Conservation (phyloP, 2,329 filamentous ascomycete genomes). For the Phoma sp. region DNA sequence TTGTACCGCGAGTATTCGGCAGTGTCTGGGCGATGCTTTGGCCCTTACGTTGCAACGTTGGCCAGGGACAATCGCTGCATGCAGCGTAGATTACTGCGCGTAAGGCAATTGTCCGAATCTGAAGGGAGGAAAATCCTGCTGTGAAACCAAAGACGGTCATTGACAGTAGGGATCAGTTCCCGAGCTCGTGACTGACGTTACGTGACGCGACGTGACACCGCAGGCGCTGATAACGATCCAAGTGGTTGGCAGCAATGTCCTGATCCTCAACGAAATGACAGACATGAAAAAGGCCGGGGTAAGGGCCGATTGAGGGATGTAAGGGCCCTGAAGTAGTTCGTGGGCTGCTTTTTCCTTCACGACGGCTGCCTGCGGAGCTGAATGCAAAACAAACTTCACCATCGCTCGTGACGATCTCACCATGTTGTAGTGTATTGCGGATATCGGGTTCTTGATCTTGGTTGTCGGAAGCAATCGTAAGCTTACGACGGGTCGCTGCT, state of each 20-base stretch:
- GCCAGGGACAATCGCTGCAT: conserved; percentile 25
- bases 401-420: background rate
- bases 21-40: conserved; percentile 22
- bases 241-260: conserved; percentile 16
- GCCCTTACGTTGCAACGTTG: conserved; percentile 31
- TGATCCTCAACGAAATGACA: conserved; percentile 15
- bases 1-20: conserved; percentile 20
- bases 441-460: conserved; percentile 5
- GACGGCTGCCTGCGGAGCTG: background rate
- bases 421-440: conserved; percentile 1
- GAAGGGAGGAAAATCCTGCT: conserved; percentile 29
- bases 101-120: conserved; percentile 22
- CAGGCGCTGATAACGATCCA: conserved; percentile 24
- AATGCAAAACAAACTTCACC: background rate
- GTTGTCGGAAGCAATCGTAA: conserved; percentile 11
- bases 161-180: conserved; percentile 27
- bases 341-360: background rate
- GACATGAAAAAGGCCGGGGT: conserved; percentile 11
- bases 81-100: conserved; percentile 24
- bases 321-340: conserved; percentile 7
- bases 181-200: conserved; percentile 27
- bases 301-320: conserved; percentile 9
- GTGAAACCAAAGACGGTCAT: conserved; percentile 30
- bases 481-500: conserved; percentile 7
- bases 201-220: conserved; percentile 31